Evolutionary conservation across 768 basidiomycete species (phyloP), one percentile per base, ranked within the genome.

Genomic region (Lentinula edodes): DNA sequence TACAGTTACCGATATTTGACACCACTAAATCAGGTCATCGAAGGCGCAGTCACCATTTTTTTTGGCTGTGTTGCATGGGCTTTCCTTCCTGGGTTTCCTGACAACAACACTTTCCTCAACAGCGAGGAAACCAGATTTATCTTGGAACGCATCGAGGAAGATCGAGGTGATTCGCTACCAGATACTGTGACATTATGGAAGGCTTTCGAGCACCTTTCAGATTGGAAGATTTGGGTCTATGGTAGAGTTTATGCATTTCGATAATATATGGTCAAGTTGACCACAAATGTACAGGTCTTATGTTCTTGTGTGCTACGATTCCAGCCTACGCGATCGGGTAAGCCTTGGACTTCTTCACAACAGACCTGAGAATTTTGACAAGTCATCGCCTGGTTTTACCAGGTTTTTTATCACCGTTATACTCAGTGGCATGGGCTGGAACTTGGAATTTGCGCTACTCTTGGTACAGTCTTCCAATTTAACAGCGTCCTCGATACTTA

Each of bases 291-390:
- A 23, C 10, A 52, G 38, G 59, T 7, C 43, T 80, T 32, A 83
- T 83, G 81, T 80, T 78, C 62, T 73, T 82, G 69, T 82, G 80
- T 66, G 73, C 76, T 9, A 80, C 80, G 5, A 73, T 80, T 64
- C 79, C 81, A n/a, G 76, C 77, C 7, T 80, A 81, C 64, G 79
- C 77, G 12, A 78, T 81, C 39, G 78, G 78, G 80, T 82, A 61
- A 10, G 43, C 5, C 39, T 6, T n/a, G 43, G n/a, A 9, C 46
- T 48, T 12, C 16, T 6, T 16, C 16, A 0, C 6, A n/a, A 43
- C 15, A 43, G 16, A 43, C 42, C 1, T 43, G 42, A 16, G 5
- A n/a, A n/a, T 43, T 6, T 43, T n/a, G 42, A 43, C 13, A 15
- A 38, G 43, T 60, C 7, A 0, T 60, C 6, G 28, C 5, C 20